Conservation (phyloP, 139 green algal genomes). For the Chlamydomonas asymmetrica region DNA sequence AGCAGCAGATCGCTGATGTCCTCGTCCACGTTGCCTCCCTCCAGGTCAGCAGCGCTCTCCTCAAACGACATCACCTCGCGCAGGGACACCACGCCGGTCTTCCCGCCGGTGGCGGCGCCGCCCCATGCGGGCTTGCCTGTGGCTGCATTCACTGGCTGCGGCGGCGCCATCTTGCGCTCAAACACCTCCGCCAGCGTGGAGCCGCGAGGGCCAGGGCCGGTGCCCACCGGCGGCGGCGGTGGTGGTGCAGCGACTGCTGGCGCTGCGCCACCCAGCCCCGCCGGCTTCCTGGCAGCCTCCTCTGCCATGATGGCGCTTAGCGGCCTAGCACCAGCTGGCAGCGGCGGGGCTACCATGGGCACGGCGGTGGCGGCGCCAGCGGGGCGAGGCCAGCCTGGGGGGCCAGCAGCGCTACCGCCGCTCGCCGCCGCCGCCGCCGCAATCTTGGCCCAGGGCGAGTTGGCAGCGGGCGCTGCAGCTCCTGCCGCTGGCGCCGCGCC, state of each 20-base stretch:
- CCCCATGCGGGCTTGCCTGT: slow-evolving; percentile 36
- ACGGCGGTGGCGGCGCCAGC: neutral
- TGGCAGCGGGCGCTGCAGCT: neutral
- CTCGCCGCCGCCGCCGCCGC: neutral
- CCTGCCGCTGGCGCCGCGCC: neutral
- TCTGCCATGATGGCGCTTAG: neutral
- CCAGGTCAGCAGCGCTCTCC: slow-evolving; percentile 53
- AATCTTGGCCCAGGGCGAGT: slow-evolving; percentile 13
- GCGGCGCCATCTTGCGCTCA: slow-evolving; percentile 23
- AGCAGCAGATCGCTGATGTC: slow-evolving; percentile 43
- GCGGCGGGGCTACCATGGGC: too few relatives aligned
- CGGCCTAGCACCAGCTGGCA: too few relatives aligned
- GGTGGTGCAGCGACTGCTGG: neutral
- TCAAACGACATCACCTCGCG: slow-evolving; percentile 43
- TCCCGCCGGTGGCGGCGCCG: slow-evolving; percentile 12
- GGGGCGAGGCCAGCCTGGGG: neutral
- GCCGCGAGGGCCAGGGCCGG: slow-evolving; percentile 18
- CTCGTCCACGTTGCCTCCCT: slow-evolving; percentile 54
- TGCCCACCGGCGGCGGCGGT: slow-evolving; percentile 7
- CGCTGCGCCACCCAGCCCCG: slow-evolving; percentile 1
- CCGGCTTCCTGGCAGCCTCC: slow-evolving; percentile 2
- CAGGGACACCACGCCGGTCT: slow-evolving; percentile 21
- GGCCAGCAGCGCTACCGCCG: neutral
- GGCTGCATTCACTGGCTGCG: neutral
- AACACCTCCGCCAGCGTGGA: slow-evolving; percentile 37